Conservation (phyloP, 371 early-diverging fungal species). For the Rhizopus arrhizus region DNA sequence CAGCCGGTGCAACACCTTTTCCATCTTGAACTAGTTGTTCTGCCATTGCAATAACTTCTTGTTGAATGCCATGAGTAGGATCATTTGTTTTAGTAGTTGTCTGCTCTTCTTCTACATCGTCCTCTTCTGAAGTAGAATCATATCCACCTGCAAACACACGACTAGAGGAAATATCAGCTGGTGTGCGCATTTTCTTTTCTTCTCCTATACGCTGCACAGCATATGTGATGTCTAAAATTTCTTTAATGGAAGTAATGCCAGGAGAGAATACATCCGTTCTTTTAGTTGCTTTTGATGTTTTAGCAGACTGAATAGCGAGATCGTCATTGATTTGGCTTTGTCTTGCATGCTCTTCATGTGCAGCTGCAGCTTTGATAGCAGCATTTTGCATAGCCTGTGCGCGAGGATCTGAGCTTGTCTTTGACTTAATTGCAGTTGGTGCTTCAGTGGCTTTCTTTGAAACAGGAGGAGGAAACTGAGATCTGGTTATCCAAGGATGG, state of each 20-base stretch:
- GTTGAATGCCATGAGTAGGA: conserved; percentile 18
- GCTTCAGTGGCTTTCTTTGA: not conserved
- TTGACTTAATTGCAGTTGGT: conserved; percentile 11
- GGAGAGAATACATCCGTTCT: conserved; percentile 40
- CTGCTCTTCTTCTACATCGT: conserved; percentile 25
- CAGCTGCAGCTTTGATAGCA: conserved; percentile 27
- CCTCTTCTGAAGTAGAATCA: conserved; percentile 32
- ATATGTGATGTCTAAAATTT: conserved; percentile 57
- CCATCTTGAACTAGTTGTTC: conserved; percentile 33
- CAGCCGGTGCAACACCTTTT: conserved; percentile 30
- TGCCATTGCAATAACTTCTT: conserved; percentile 32
- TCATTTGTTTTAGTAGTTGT: not conserved
- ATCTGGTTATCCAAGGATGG: conserved; percentile 77
- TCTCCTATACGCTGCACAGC: conserved; percentile 63
- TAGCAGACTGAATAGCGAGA: not conserved
- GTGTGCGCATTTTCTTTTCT: conserved; percentile 39
- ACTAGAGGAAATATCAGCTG: not conserved
- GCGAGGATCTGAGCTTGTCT: conserved; percentile 19
- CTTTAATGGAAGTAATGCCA: conserved; percentile 53
- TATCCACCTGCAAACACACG: conserved; percentile 7
- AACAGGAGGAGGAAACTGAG: conserved; percentile 32
- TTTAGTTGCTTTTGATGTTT: conserved; percentile 7
- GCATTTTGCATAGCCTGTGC: conserved; percentile 30
- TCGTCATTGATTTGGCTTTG: conserved; percentile 20
- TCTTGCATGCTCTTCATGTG: conserved; percentile 23